phyloP scores from a whole-genome alignment of 2,329 filamentous ascomycete genomes.

The Cordyceps cateniannulata region DNA sequence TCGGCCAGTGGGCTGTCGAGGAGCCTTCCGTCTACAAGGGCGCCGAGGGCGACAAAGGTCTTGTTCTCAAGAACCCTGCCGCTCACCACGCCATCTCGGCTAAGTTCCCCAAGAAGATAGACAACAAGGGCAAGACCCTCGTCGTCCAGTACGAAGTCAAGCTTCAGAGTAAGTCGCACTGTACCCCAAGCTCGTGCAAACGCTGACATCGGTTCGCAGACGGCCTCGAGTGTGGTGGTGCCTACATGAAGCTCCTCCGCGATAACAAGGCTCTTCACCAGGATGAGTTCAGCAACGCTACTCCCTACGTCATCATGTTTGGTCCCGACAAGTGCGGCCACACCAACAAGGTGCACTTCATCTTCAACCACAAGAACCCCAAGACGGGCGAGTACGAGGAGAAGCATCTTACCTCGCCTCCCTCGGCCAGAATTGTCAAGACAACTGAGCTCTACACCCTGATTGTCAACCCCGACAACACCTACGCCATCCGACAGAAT shows the following conservation, averaged over 20 bases:
- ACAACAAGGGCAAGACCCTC: conserved; percentile 94
- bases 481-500: conserved; percentile 86
- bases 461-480: conserved; percentile 94
- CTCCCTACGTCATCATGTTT: conserved; percentile 99
- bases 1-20: conserved; percentile 95
- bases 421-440: conserved; percentile 84
- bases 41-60: conserved; percentile 89
- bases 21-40: conserved; percentile 87
- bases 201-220: conserved; percentile 42
- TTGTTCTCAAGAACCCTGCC: conserved; percentile 95
- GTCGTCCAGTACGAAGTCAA: conserved; percentile 99
- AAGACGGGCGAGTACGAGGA: conserved; percentile 99
- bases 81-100: conserved; percentile 99
- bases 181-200: background rate
- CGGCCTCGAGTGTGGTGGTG: conserved; percentile 94
- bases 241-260: conserved; percentile 97
- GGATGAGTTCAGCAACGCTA: conserved; percentile 96
- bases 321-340: conserved; percentile 98
- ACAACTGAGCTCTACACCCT: conserved; percentile 92
- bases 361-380: conserved; percentile 99
- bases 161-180: conserved; percentile 72
- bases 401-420: conserved; percentile 88
- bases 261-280: conserved; percentile 96
- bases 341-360: conserved; percentile 98
- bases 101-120: conserved; percentile 94